A percentile compares a stretch with the other conserved stretches of the same genome.
These are phyloP conservation scores for Didymella sp. DNA, from an alignment of 2,329 filamentous ascomycete genomes.

Conservation along the genomic window DNA sequence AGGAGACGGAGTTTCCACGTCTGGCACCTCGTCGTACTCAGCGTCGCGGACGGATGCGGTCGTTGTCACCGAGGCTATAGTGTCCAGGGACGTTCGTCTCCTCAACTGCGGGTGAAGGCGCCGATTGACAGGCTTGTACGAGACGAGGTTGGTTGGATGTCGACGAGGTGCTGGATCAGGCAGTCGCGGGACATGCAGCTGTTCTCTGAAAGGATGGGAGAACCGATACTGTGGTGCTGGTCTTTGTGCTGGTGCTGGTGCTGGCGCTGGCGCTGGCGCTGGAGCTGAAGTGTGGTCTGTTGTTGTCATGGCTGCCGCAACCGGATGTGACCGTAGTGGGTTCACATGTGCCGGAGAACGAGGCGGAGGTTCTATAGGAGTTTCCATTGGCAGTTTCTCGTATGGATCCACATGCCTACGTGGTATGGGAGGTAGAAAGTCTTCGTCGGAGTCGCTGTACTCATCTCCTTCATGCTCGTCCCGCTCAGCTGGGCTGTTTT, in stretches of 20 bases:
- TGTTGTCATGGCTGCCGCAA: not conserved
- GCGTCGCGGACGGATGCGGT: slow-evolving; percentile 26
- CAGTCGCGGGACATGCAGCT: slow-evolving; percentile 13
- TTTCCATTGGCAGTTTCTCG: not conserved
- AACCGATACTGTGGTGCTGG: slow-evolving; percentile 8
- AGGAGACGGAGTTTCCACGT: slow-evolving; percentile 23
- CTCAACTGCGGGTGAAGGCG: slow-evolving; percentile 32
- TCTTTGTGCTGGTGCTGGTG: slow-evolving; percentile 7
- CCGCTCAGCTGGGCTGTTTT: not conserved
- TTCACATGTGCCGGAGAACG: slow-evolving; percentile 26
- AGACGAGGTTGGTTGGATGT: slow-evolving; percentile 27
- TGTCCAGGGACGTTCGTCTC: slow-evolving; percentile 41
- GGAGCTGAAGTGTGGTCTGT: slow-evolving; percentile 5
- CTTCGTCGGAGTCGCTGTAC: slow-evolving; percentile 20
- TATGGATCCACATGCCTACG: slow-evolving; percentile 19
- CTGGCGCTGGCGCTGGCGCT: slow-evolving; percentile 11
- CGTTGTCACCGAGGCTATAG: slow-evolving; percentile 42
- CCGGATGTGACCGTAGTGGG: slow-evolving; percentile 29
- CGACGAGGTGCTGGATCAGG: slow-evolving; percentile 22
- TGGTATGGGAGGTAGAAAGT: slow-evolving; percentile 29
- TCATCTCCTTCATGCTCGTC: not conserved
- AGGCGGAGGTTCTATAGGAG: slow-evolving; percentile 9
- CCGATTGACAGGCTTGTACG: slow-evolving; percentile 29
- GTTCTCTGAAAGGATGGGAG: slow-evolving; percentile 22
- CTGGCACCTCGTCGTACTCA: slow-evolving; percentile 7